A percentile compares a stretch with the other conserved stretches of the same genome.
Evolutionary conservation across 208 protist genomes (phyloP).

Genomic region (Naegleria lovaniensis): DNA sequence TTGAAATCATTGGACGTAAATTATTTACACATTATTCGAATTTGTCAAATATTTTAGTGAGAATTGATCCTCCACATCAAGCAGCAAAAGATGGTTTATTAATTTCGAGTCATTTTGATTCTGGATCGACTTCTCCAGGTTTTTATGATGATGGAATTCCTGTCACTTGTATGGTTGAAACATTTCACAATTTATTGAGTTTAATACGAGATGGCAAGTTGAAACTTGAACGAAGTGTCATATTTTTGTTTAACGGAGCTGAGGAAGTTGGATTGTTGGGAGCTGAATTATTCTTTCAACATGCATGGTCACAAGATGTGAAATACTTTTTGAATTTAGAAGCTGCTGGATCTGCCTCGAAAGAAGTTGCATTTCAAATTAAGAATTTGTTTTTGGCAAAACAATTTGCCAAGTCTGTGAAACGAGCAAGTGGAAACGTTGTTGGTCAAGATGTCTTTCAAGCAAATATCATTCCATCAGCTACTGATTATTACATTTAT

Average conservation of each 20-base stretch:
- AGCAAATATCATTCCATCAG: neutral
- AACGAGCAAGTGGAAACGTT: neutral
- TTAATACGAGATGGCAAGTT: neutral
- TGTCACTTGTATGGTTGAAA: neutral
- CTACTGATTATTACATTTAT: slow-evolving; percentile 15
- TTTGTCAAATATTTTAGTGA: slow-evolving; percentile 6
- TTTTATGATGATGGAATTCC: slow-evolving; percentile 26
- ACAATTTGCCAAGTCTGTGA: neutral
- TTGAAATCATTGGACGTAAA: neutral
- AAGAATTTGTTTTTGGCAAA: neutral
- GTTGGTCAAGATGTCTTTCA: slow-evolving; percentile 10
- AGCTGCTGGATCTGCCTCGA: neutral
- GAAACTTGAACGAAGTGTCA: neutral
- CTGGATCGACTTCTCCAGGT: neutral
- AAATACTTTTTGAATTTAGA: slow-evolving; percentile 22
- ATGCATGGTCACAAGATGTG: neutral
- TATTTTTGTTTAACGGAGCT: slow-evolving; percentile 20
- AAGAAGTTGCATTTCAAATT: neutral
- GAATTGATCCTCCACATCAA: neutral
- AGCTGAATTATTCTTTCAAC: neutral
- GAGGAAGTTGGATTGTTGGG: slow-evolving; percentile 5
- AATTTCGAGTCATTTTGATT: neutral
- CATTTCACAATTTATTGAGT: neutral
- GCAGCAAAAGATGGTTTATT: neutral
- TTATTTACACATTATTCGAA: neutral